Evolutionary conservation across 495 filamentous ascomycete genomes (phyloP).

Genomic region (Aspergillus taichungensis): DNA sequence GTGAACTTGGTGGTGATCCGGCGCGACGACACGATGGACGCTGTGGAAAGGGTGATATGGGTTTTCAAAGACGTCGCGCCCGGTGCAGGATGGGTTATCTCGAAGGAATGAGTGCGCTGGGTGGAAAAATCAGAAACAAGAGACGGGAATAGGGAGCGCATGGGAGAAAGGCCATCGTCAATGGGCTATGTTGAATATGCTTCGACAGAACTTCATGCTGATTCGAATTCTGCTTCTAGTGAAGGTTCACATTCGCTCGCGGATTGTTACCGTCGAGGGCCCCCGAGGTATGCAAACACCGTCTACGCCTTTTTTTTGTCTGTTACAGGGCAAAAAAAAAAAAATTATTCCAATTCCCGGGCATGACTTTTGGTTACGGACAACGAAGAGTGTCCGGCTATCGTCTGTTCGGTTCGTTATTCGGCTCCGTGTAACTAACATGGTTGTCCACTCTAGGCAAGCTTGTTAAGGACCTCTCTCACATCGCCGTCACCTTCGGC

Average conservation of each 20-base stretch:
- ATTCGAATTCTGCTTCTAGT: conserved; percentile 49
- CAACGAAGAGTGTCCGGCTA: too few species aligned
- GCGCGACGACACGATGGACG: too few species aligned
- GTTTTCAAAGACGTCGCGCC: too few species aligned
- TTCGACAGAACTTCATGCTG: conserved; percentile 11
- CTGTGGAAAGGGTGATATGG: too few species aligned
- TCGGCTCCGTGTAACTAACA: conserved; percentile 6
- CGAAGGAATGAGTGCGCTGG: too few species aligned
- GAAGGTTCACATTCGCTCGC: conserved; percentile 92
- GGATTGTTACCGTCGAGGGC: conserved; percentile 91
- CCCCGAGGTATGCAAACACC: conserved; percentile 57
- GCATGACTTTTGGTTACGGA: not conserved
- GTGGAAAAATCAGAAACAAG: too few species aligned
- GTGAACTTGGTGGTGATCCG: too few species aligned
- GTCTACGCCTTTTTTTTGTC: not conserved
- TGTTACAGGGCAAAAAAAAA: not conserved
- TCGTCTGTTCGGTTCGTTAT: too few species aligned
- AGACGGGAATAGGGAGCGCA: not conserved
- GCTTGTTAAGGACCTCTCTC: conserved; percentile 89
- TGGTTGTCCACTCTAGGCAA: conserved; percentile 49
- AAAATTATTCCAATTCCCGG: conserved; percentile 1
- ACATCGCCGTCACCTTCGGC: conserved; percentile 92
- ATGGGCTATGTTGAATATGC: conserved; percentile 2
- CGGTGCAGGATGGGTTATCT: too few species aligned
- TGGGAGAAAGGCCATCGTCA: not conserved